Evolutionary conservation across 2,329 filamentous ascomycete genomes (phyloP), one percentile per base, ranked within the genome.

Genomic region (Colletotrichum sojae): DNA sequence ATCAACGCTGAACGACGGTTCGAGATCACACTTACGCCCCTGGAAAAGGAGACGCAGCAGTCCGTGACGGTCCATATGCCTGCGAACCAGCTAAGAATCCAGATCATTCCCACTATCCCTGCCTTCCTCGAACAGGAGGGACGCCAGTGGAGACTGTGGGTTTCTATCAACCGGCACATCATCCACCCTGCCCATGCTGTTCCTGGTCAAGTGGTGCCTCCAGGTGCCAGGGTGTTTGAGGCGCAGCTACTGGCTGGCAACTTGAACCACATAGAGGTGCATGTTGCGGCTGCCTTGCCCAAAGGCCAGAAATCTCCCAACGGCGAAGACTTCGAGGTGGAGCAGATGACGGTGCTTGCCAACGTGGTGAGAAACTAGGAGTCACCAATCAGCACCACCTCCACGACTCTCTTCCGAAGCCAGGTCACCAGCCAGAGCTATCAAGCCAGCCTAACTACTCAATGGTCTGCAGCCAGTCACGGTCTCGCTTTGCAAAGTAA

Each of bases 211-310:
- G 80, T 82, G 22, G 81, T 86, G 52, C 83, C 86, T 73, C 84
- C 80, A 54, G 84, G 85, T 68, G 89, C 89, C 71, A 90, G 91
- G n/a, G 82, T 92, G 0, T 97, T 94, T 74, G 94, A 97, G 73
- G 87, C 90, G 8, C 88, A 88, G 59, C 82, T 97, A 31, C 86
- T 88, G 27, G 86, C 88, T 2, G 94, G 94, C 6, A 52, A 49
- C 10, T 86, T 94, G 58, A 97, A 96, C 73, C 87, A 91, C 53
- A 87, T 97, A 58, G 92, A 94, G 74, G 86, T 97, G 8, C 92
- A 95, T 74, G 84, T 95, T 67, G 89, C 94, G 71, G 93, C 92
- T 1, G 90, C 91, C 6, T 85, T 93, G 51, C 89, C 87, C 1
- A 88, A 84, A 74, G 88, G 85, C 20, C 83, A 89, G 75, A 89